A percentile compares a stretch with the other conserved stretches of the same genome.
Conservation (phyloP, 1,139 yeast genomes). For the Scheffersomyces illinoinensis region DNA sequence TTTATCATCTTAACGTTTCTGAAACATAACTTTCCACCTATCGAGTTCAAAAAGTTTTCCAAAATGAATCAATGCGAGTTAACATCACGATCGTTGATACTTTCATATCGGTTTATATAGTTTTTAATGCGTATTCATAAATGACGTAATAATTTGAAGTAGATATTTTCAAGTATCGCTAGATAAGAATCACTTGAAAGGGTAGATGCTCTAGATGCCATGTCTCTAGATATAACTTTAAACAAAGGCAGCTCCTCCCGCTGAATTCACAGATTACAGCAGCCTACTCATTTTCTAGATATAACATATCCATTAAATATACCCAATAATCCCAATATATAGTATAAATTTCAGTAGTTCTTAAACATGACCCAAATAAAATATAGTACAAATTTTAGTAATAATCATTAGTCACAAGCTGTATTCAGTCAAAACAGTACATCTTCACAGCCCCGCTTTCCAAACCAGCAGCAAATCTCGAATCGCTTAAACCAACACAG, state of each 20-base stretch:
- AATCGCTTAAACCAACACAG: conserved; percentile 88
- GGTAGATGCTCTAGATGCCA: neutral
- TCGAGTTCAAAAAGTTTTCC: neutral
- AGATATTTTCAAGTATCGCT: neutral
- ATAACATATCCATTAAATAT: neutral
- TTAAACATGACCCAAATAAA: neutral
- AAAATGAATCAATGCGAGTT: neutral
- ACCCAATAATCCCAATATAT: neutral
- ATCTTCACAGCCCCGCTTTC: conserved; percentile 83
- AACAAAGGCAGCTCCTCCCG: too few relatives aligned
- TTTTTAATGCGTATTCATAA: neutral
- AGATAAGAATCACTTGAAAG: neutral
- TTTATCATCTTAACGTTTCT: neutral
- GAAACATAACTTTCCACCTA: neutral
- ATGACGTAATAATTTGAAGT: neutral
- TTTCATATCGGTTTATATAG: neutral
- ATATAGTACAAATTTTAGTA: neutral
- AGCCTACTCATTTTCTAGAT: neutral
- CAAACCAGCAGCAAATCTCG: conserved; percentile 85
- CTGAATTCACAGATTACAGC: neutral
- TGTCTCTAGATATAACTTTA: too few relatives aligned
- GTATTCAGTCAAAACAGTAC: conserved; percentile 66
- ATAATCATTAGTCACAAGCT: neutral
- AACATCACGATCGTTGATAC: neutral
- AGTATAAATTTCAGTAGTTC: neutral